Evolutionary conservation across 2,329 filamentous ascomycete genomes (phyloP).

Genomic region (Elsinoe batatas): DNA sequence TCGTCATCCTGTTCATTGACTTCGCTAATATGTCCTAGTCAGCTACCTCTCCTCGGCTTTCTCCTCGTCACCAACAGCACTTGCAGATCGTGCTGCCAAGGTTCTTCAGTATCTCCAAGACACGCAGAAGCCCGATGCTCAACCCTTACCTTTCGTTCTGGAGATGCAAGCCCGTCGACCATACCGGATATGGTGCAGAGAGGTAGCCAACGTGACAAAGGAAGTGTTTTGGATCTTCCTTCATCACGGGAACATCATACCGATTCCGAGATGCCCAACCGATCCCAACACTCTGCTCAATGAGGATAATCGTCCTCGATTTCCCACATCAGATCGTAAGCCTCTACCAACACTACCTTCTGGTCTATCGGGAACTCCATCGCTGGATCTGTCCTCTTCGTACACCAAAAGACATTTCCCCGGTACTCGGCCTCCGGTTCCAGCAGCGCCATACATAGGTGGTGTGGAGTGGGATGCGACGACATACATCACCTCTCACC

Average conservation of each 20-base stretch:
- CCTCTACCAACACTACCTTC: slow-evolving; percentile 13
- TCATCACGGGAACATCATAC: slow-evolving; percentile 81
- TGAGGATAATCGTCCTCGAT: slow-evolving; percentile 18
- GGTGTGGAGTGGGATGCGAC: slow-evolving; percentile 98
- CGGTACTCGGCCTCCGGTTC: slow-evolving; percentile 74
- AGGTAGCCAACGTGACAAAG: slow-evolving; percentile 85
- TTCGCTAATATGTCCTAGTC: slow-evolving; percentile 32
- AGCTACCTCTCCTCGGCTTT: slow-evolving; percentile 68
- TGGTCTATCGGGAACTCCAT: neutral
- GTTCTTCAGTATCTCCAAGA: slow-evolving; percentile 74
- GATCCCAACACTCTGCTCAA: slow-evolving; percentile 19
- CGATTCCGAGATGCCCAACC: slow-evolving; percentile 41
- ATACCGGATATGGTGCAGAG: slow-evolving; percentile 89
- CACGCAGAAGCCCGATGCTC: slow-evolving; percentile 60
- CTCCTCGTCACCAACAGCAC: slow-evolving; percentile 32
- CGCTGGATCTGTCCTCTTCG: neutral
- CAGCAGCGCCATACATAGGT: slow-evolving; percentile 89
- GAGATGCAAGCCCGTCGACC: slow-evolving; percentile 81
- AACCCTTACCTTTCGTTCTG: slow-evolving; percentile 74
- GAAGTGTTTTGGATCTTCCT: slow-evolving; percentile 99
- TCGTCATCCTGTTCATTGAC: neutral
- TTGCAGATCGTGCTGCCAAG: slow-evolving; percentile 54
- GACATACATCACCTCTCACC: slow-evolving; percentile 84
- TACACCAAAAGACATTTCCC: slow-evolving; percentile 66
- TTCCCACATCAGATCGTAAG: slow-evolving; percentile 21